Evolutionary conservation across 345 rosid genomes (phyloP).

Genomic region (Toxicodendron radicans): DNA sequence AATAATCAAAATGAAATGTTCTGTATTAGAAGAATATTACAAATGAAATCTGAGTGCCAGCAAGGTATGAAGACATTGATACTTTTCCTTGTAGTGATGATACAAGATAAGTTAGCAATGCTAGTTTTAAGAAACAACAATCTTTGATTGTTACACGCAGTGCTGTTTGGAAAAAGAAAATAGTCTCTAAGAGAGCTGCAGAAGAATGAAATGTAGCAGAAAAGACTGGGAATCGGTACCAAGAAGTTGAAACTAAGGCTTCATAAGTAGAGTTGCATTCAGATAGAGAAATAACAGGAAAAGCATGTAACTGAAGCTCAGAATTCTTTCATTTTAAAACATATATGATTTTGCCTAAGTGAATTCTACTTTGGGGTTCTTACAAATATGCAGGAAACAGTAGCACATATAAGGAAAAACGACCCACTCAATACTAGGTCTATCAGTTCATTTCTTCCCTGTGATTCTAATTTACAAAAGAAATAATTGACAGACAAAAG

Average conservation of each 20-base stretch:
- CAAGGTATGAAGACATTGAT: neutral
- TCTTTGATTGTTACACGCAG: neutral
- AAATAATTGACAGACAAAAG: no score
- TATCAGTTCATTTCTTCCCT: no score
- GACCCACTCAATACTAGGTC: no score
- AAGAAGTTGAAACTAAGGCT: neutral
- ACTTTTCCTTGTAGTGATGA: neutral
- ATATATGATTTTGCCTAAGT: no score
- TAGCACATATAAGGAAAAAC: no score
- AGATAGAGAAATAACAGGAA: neutral
- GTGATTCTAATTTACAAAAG: no score
- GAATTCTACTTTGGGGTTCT: neutral
- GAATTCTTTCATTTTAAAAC: neutral
- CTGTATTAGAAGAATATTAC: neutral
- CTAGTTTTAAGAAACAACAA: neutral
- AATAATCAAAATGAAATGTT: conserved; percentile 4
- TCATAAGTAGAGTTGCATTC: neutral
- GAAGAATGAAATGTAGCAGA: neutral
- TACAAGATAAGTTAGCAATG: neutral
- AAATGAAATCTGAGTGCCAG: neutral
- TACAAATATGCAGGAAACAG: neutral
- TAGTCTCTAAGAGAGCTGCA: neutral
- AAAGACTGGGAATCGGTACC: neutral
- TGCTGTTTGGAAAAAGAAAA: neutral
- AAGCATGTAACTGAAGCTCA: neutral